Base-by-base conservation (phyloP, 2,329 filamentous ascomycete genomes). In the Colletotrichum ledebouriae region DNA sequence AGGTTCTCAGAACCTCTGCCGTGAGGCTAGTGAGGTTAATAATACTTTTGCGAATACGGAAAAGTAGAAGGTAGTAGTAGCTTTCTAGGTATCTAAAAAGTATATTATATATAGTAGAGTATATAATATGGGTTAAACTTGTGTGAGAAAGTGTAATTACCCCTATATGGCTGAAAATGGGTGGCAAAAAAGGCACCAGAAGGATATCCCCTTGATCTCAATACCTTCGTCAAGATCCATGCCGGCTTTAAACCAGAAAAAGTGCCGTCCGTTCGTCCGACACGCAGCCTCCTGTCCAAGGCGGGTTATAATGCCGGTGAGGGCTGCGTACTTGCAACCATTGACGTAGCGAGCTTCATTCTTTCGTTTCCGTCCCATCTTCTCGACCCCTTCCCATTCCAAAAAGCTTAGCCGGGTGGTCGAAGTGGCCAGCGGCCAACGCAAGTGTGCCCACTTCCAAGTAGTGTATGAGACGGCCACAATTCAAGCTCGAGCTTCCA, bases 181-280 rank as follows among this genome's bases (percentile, higher is more conserved):
- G 17, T 17, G 17, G 17, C 17, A 17, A 17, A 17, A 17, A 17
- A 17, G 17, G 17, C 17, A 17, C 17, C 17, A 17, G 17, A 34
- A 46, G 25, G 42, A 11, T 17, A 22, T n/a, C 46, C 60, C 53
- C 59, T 59, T 52, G 59, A 67, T 64, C 46, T 59, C 29, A 13
- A 34, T 39, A 44, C 2, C 56, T 0, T 46, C 55, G 22, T 29
- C 39, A n/a, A 22, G n/a, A 42, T 49, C 25, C 55, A 37, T 59
- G 29, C 22, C 17, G 46, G 52, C 44, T 56, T 13, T 12, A 25
- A 12, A 49, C 46, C 37, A 13, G 37, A 9, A 39, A 39, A 39
- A 39, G 13, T 55, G 61, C 61, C 61, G 65, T 68, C 61, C 55
- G 55, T 22, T 68, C 55, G 47, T 46, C 65, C 65, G 59, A n/a